Evolutionary conservation across 441 rosid genomes (phyloP).

Genomic region (Biscutella laevigata): DNA sequence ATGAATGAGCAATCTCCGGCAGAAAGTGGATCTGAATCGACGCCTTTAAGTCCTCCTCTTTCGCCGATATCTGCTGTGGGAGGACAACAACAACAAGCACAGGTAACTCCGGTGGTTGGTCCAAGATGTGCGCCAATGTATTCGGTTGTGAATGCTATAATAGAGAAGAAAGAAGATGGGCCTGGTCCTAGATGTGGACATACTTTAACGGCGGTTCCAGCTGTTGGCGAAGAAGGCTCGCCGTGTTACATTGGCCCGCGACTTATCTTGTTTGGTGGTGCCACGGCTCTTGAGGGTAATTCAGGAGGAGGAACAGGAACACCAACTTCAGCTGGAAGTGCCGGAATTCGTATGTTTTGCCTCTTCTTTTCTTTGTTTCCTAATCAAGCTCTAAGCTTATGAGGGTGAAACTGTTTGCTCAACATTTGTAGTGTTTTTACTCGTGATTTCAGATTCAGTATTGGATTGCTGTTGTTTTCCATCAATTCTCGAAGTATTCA

Average conservation of each 20-base stretch:
- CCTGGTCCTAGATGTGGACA: conserved; percentile 98
- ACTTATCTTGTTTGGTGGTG: conserved; percentile 89
- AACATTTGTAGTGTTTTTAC: no score
- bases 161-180: conserved; percentile 88
- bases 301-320: conserved; percentile 79
- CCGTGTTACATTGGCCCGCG: conserved; percentile 76
- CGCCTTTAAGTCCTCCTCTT: conserved; percentile 8
- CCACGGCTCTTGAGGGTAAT: conserved; percentile 94
- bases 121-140: conserved; percentile 89
- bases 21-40: conserved; percentile 34
- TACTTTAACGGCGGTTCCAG: conserved; percentile 83
- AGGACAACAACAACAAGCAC: conserved; percentile 23
- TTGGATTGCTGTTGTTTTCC: no score
- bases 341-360: conserved; percentile 87
- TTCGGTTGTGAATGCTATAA: conserved; percentile 62
- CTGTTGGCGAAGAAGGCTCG: conserved; percentile 89
- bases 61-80: no score
- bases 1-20: conserved; percentile 19
- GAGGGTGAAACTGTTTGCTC: not conserved
- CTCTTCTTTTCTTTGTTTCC: no score
- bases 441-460: no score
- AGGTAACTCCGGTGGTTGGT: conserved; percentile 52
- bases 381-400: not conserved
- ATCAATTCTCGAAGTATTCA: no score
- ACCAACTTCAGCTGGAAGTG: no score